These are phyloP conservation scores for Colletotrichum euphorbiae DNA, from an alignment of 2,329 filamentous ascomycete genomes.

Conservation along the genomic window DNA sequence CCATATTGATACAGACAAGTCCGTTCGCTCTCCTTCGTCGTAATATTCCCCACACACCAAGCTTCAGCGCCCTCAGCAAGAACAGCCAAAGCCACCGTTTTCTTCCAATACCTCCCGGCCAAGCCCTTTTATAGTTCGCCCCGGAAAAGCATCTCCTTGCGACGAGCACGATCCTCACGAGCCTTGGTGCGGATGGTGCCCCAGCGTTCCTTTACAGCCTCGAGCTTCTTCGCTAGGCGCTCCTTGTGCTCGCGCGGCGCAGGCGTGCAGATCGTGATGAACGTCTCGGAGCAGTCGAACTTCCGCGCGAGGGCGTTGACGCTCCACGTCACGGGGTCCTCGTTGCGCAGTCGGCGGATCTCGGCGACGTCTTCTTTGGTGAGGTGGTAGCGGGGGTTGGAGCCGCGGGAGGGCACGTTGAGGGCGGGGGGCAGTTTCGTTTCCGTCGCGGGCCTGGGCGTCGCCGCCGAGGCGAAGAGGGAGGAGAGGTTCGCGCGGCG, in stretches of 20 bases:
- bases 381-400: slow-evolving; percentile 61
- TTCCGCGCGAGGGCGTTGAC: slow-evolving; percentile 63
- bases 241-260: slow-evolving; percentile 61
- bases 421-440: slow-evolving; percentile 48
- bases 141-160: slow-evolving; percentile 63
- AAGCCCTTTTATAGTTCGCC: slow-evolving; percentile 58
- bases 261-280: slow-evolving; percentile 67
- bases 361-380: slow-evolving; percentile 67
- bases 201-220: slow-evolving; percentile 66
- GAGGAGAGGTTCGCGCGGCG: slow-evolving; percentile 60
- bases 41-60: background rate
- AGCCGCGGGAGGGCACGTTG: slow-evolving; percentile 44
- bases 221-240: slow-evolving; percentile 57
- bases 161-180: slow-evolving; percentile 65
- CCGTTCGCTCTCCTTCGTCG: background rate
- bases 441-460: slow-evolving; percentile 28
- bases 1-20: slow-evolving; percentile 20
- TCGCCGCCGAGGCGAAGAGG: slow-evolving; percentile 51
- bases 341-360: slow-evolving; percentile 66
- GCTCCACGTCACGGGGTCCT: slow-evolving; percentile 67
- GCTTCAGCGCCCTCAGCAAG: background rate
- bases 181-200: slow-evolving; percentile 67
- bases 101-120: background rate
- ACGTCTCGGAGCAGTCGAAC: slow-evolving; percentile 59
- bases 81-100: background rate